A percentile compares a stretch with the other conserved stretches of the same genome.
Conservation (phyloP, 73 alveolate species). For the Paramecium sonneborni region DNA sequence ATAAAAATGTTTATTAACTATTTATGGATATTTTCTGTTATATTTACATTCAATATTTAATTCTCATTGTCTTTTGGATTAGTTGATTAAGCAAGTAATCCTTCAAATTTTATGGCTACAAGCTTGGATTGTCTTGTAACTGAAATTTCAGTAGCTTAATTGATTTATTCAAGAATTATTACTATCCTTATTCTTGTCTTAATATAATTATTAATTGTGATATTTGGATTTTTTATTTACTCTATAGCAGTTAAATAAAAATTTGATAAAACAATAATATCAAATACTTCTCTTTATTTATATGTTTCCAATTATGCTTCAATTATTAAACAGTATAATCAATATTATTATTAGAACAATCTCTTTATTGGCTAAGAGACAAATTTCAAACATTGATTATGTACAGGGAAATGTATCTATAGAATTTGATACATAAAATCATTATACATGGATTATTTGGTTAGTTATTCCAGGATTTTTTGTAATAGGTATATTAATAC, state of each 20-base stretch:
- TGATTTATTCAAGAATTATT: background rate
- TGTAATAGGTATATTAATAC: background rate
- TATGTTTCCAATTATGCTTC: background rate
- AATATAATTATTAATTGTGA: background rate
- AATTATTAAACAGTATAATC: background rate
- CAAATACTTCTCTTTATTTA: background rate
- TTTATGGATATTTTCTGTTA: background rate
- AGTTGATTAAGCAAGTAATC: background rate
- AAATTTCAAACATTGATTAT: background rate
- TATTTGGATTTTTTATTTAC: no score
- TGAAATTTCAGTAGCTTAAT: background rate
- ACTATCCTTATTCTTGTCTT: background rate
- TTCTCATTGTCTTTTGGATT: background rate
- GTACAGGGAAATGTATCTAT: background rate
- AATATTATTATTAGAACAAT: background rate
- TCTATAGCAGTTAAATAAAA: background rate
- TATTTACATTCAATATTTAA: background rate
- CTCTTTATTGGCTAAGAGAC: background rate
- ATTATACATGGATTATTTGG: background rate
- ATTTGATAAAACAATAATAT: background rate
- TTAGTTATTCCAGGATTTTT: background rate
- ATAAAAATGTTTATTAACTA: background rate
- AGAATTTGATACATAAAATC: background rate
- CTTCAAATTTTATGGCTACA: background rate
- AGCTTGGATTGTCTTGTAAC: background rate